These are phyloP conservation scores for Phyllosticta capitalensis DNA, from an alignment of 2,329 filamentous ascomycete species.

Conservation along the genomic window DNA sequence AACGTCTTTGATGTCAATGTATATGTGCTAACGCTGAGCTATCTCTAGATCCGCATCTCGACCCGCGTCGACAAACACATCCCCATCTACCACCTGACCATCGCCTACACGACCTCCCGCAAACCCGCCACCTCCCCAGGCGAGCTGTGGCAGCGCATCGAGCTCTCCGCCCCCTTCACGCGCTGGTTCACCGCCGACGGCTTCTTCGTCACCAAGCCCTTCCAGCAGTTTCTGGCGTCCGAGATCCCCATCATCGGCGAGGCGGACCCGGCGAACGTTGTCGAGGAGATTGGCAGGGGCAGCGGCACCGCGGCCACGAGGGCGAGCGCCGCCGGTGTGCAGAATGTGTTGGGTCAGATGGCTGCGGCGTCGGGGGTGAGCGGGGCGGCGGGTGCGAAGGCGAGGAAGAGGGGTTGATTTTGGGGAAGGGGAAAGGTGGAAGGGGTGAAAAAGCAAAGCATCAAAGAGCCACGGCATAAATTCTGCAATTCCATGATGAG, in stretches of 20 bases:
- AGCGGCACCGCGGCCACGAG: constrained; percentile 8
- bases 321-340: constrained; percentile 18
- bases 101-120: constrained; percentile 41
- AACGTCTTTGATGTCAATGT: too few species aligned
- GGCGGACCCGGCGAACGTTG: constrained; percentile 49
- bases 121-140: constrained; percentile 18
- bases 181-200: constrained; percentile 68
- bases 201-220: constrained; percentile 62
- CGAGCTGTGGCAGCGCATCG: constrained; percentile 33
- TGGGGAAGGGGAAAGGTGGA: not conserved
- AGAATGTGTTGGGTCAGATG: constrained; percentile 27
- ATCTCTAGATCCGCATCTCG: constrained; percentile 57
- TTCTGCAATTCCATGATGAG: too few species aligned
- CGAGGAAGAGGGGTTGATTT: constrained; percentile 24
- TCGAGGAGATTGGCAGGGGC: constrained; percentile 34
- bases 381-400: constrained; percentile 18
- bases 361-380: constrained; percentile 15
- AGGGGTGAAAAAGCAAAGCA: too few species aligned
- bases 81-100: constrained; percentile 67
- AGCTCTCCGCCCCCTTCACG: constrained; percentile 56
- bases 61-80: constrained; percentile 69
- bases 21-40: not conserved
- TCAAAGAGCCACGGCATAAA: too few species aligned
- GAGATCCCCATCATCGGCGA: constrained; percentile 56
- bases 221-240: constrained; percentile 69